Evolutionary conservation across 2,329 filamentous ascomycete genomes (phyloP), one percentile per base, ranked within the genome.

Genomic region (Hymenoscyphus fraxineus): DNA sequence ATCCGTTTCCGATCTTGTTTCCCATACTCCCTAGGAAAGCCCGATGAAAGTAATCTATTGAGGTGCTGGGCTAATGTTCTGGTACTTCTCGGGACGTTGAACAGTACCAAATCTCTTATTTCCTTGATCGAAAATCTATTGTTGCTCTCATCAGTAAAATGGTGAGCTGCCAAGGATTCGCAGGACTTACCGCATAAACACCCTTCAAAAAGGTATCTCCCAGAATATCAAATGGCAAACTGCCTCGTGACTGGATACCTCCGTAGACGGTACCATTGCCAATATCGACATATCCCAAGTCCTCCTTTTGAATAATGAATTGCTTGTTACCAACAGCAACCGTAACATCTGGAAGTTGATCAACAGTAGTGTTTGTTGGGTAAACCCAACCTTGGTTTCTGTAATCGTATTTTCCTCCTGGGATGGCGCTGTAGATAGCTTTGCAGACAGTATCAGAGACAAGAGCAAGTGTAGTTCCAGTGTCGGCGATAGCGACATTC

Each of bases 401-500:
- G 13, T 76, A 70, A 67, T 87, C 82, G 71, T 87, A 87, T 57
- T 75, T 79, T 10, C 86, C 80, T 15, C 86, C 87, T 3, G 84
- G 82, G 65, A 92, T 90, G 39, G 82, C 78, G 60, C 78, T 79
- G 75, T 92, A 92, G 67, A 92, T 80, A 2, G 82, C 82, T 65
- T 86, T 77, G 72, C 84, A 87, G 13, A 84, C 80, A 1, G 76
- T 73, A 72, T 92, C 89, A 51, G 83, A 82, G 58, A 91, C 80
- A 39, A 92, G 80, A 1, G 84, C 84, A 59, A 92, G 81, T 0
- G 88, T 89, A 38, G 88, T 91, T 63, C 88, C 89, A 0, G 89
- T 92, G 74, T 92, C 89, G 40, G 84, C 85, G 69, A 92, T 90
- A 58, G 88, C 87, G 38, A 79, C 86, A 76, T 91, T 91, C 58